Conservation (phyloP, 306 rosid species). For the Senna siamea region DNA sequence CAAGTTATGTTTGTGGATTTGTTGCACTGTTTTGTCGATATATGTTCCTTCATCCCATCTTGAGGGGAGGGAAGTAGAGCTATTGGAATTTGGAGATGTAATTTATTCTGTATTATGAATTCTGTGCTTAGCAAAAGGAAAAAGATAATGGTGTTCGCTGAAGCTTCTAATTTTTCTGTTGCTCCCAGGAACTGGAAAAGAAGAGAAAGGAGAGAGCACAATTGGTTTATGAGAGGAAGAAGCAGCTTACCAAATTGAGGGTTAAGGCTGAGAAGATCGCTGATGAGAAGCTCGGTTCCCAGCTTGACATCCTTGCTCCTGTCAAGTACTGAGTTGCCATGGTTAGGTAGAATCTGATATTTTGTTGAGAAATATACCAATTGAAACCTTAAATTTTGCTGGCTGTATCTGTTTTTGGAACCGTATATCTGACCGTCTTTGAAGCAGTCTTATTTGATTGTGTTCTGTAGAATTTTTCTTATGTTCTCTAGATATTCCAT, state of each 20-base stretch:
- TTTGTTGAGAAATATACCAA: conserved; percentile 33
- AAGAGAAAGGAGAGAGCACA: conserved; percentile 68
- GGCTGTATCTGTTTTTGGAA: conserved; percentile 8
- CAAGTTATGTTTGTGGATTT: not conserved
- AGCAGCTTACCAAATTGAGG: conserved; percentile 55
- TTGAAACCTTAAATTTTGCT: conserved; percentile 40
- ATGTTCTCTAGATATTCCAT: not conserved
- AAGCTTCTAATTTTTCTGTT: conserved; percentile 5
- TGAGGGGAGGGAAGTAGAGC: not conserved
- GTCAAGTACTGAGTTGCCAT: conserved; percentile 51
- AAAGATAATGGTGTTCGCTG: not conserved
- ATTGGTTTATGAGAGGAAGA: conserved; percentile 61
- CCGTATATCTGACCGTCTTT: conserved; percentile 24
- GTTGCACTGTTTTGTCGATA: not conserved
- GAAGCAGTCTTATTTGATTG: conserved; percentile 17
- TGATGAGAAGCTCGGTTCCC: conserved; percentile 66
- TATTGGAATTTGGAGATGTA: not conserved
- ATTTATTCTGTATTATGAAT: not conserved
- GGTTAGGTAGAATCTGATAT: conserved; percentile 31
- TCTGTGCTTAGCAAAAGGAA: not conserved
- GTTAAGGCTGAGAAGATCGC: conserved; percentile 56
- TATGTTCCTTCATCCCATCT: not conserved
- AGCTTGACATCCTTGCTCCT: conserved; percentile 56
- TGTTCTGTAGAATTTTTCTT: not conserved
- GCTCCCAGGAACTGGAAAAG: conserved; percentile 58